Evolutionary conservation across 441 rosid species (phyloP), one percentile per base, ranked within the genome.

Genomic region (Croton laevigatus): DNA sequence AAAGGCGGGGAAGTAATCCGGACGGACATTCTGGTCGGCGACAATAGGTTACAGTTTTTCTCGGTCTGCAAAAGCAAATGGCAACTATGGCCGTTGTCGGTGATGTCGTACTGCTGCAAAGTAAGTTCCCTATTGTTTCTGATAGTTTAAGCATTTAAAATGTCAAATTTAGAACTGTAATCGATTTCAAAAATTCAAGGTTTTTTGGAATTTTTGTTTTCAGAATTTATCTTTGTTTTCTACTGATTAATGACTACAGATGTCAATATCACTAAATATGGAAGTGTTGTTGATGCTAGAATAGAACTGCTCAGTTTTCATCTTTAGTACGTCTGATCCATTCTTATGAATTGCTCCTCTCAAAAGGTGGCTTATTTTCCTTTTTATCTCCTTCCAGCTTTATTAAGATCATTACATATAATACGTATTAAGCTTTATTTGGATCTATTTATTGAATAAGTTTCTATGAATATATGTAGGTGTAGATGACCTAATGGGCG

Each of bases 1-100:
- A 77, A 71, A 42, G 87, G 88, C 3, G 83, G 87, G 55, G 84
- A 83, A 37, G 68, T 81, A 38, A 62, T 87, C 48, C 76, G 84
- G 80, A 87, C 81, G 0, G 91, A 87, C 72, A 76, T 87, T 59
- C 87, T 76, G 71, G 89, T 85, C 0, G 88, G 91, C 16, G 89
- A 87, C 61, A 83, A 87, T 66, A 80, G 87, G 69, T 75, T 70
- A 40, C 78, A 83, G 17, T 73, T 77, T 38, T 85, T 85, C 77
- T 68, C 79, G 3, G 80, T 87, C 52, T 73, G 91, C 84, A 85
- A 74, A 85, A 80, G 76, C 82, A 79, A 53, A 71, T 83, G 78
- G 71, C 79, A 14, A 42, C 83, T 7, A 4, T 45, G n/a, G 77
- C 77, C 1, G 69, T 64, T 36, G 66, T 87, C 19, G 87, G 88